These are phyloP conservation scores for Schizophyllum commune DNA, from an alignment of 1,284 basidiomycete species.

Conservation along the genomic window DNA sequence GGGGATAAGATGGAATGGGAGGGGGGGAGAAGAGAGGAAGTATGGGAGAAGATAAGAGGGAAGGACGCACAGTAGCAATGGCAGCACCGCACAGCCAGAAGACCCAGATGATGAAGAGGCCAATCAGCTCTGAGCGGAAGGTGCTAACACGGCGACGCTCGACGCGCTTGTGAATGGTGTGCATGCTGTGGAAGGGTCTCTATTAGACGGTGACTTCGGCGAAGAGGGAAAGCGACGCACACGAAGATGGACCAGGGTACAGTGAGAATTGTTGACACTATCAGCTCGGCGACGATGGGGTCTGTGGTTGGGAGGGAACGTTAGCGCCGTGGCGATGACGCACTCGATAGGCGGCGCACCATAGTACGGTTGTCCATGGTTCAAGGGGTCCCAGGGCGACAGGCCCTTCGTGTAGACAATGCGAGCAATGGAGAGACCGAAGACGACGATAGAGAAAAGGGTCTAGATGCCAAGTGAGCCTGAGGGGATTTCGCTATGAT, in stretches of 20 bases:
- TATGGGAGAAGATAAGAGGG: neutral
- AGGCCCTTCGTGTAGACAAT: constrained; percentile 62
- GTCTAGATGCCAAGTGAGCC: constrained; percentile 25
- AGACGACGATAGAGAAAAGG: constrained; percentile 51
- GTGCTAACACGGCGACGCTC: neutral
- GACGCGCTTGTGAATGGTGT: neutral
- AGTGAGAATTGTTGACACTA: constrained; percentile 54
- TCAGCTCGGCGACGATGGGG: constrained; percentile 58
- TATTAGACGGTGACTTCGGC: neutral
- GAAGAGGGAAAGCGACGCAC: constrained; percentile 31
- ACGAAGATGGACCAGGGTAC: constrained; percentile 55
- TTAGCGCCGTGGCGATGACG: neutral
- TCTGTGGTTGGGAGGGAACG: constrained; percentile 30
- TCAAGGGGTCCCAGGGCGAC: constrained; percentile 49
- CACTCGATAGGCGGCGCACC: constrained; percentile 27
- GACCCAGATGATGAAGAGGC: constrained; percentile 10
- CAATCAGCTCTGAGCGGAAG: constrained; percentile 7
- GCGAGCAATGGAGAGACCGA: constrained; percentile 54
- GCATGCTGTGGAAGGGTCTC: neutral
- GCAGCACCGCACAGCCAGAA: constrained; percentile 13
- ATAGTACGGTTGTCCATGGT: constrained; percentile 52
- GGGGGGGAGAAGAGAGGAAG: neutral
- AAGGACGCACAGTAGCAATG: constrained; percentile 10
- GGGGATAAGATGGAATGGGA: neutral
- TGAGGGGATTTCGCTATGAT: neutral